phyloP scores from a whole-genome alignment of 1,139 yeast genomes.

The Candida sanyaensis region DNA sequence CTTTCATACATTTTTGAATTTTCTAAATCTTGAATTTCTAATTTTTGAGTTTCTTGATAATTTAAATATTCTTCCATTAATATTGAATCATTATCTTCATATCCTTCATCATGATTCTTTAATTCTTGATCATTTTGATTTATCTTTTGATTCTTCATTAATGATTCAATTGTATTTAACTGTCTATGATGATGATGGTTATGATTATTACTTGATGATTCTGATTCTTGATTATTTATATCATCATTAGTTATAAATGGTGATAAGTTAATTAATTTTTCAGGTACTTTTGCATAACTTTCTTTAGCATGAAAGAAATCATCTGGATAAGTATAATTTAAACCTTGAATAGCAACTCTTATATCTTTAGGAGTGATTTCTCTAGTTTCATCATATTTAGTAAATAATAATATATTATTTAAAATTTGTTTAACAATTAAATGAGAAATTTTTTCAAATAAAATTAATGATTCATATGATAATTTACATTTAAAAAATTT shows the following conservation, averaged over 20 bases:
- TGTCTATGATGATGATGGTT: background rate
- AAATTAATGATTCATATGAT: conserved; percentile 9
- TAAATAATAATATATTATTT: background rate
- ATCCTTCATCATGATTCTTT: background rate
- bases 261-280: background rate
- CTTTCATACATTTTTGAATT: conserved; percentile 21
- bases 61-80: background rate
- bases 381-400: background rate
- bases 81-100: background rate
- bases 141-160: background rate
- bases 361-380: conserved; percentile 2
- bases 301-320: background rate
- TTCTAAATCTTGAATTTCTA: conserved; percentile 17
- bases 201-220: too few relatives aligned
- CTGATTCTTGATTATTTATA: background rate
- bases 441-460: conserved; percentile 9
- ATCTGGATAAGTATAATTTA: conserved; percentile 4
- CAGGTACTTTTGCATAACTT: background rate
- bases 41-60: conserved; percentile 12
- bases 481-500: background rate
- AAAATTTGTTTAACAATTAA: conserved; percentile 7
- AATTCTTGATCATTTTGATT: background rate
- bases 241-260: background rate
- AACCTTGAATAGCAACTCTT: background rate
- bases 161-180: background rate